Percentiles rank a stretch among this genome's conserved stretches.
These are phyloP conservation scores for Thuidium tamariscinum DNA, from an alignment of 225 moss, liverwort and hornwort species.

Conservation along the genomic window DNA sequence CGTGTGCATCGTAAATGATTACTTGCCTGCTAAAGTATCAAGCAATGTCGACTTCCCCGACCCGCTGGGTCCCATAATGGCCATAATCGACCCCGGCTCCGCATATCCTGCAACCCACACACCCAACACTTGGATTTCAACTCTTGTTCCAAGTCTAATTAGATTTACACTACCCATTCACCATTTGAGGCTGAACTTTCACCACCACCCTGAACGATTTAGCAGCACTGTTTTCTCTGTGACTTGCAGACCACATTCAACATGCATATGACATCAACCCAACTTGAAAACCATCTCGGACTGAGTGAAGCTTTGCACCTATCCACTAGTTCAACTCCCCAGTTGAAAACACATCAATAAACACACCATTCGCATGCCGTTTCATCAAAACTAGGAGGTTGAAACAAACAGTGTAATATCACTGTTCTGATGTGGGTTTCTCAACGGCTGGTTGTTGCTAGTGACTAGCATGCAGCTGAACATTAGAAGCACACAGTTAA, in stretches of 20 bases:
- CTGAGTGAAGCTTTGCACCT: background rate
- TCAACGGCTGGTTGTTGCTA: background rate
- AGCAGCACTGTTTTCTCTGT: background rate
- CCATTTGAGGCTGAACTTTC: background rate
- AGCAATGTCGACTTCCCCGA: slow-evolving; percentile 69
- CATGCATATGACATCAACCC: background rate
- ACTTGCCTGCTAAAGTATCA: slow-evolving; percentile 56
- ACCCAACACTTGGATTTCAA: background rate
- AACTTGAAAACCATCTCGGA: background rate
- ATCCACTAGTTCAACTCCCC: no score
- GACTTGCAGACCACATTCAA: background rate
- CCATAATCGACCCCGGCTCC: slow-evolving; percentile 58
- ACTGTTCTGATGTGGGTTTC: background rate
- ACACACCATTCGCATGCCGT: no score
- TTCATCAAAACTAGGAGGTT: no score
- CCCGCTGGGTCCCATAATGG: slow-evolving; percentile 70
- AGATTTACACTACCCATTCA: background rate
- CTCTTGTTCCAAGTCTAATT: background rate
- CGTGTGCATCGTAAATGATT: background rate
- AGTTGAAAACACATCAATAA: no score
- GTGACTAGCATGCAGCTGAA: background rate
- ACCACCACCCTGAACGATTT: background rate
- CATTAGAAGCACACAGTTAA: background rate
- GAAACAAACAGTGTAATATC: no score
- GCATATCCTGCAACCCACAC: slow-evolving; percentile 37